Conservation (phyloP, 495 filamentous ascomycete species). For the Aspergillus sparsus region DNA sequence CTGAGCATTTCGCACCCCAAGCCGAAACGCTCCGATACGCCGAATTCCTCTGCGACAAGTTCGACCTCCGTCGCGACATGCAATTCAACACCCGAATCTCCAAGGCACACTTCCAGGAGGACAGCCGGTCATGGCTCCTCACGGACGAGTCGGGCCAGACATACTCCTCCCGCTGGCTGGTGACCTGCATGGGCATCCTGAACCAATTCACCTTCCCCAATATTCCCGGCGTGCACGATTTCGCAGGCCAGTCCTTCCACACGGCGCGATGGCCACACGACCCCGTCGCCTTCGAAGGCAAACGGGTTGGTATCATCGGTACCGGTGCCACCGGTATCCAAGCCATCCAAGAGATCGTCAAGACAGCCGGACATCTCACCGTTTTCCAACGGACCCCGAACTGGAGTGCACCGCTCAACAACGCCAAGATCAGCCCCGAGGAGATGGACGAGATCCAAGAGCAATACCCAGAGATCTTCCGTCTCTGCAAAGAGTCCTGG, state of each 20-base stretch:
- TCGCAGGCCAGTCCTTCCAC: constrained; percentile 37
- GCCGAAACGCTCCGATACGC: constrained; percentile 28
- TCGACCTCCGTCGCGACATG: constrained; percentile 31
- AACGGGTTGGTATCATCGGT: constrained; percentile 55
- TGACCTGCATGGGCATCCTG: constrained; percentile 24
- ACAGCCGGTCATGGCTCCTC: constrained; percentile 20
- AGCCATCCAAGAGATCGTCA: constrained; percentile 33
- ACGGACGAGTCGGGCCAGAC: constrained; percentile 21
- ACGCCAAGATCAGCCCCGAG: constrained; percentile 41
- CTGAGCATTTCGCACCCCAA: constrained; percentile 28
- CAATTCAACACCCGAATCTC: constrained; percentile 30
- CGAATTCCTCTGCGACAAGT: constrained; percentile 29
- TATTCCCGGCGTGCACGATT: constrained; percentile 27
- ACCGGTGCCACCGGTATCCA: constrained; percentile 31
- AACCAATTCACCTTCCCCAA: constrained; percentile 32
- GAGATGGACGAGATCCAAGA: constrained; percentile 46
- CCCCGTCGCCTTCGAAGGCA: constrained; percentile 45
- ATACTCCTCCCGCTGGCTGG: constrained; percentile 25
- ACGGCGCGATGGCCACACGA: constrained; percentile 44
- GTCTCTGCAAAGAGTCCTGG: constrained; percentile 22
- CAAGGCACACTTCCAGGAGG: constrained; percentile 28
- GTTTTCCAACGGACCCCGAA: constrained; percentile 59
- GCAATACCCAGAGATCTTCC: constrained; percentile 46
- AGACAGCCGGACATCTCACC: constrained; percentile 40
- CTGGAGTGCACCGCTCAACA: constrained; percentile 51